Percentiles rank a stretch among this genome's conserved stretches.
Evolutionary conservation across 768 basidiomycete genomes (phyloP).

Genomic region (Boletus speciosus): DNA sequence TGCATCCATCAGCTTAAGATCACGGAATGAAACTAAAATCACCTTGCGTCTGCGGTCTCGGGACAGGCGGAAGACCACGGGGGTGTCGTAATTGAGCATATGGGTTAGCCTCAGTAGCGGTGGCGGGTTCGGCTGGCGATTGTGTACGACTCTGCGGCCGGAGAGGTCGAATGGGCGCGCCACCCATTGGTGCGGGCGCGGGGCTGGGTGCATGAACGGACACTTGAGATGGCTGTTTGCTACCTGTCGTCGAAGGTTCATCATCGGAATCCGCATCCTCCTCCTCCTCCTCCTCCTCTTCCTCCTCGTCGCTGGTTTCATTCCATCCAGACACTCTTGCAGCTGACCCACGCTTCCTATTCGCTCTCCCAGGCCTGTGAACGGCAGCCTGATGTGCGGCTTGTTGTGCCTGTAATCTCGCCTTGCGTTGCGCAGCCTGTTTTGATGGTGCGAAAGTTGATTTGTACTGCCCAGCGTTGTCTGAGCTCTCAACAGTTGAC

Average conservation of each 20-base stretch:
- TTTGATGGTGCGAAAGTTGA: slow-evolving; percentile 89
- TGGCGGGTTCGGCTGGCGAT: slow-evolving; percentile 29
- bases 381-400: slow-evolving; percentile 76
- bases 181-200: slow-evolving; percentile 16
- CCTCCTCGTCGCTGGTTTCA: slow-evolving; percentile 77
- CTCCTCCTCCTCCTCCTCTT: slow-evolving; percentile 76
- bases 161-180: slow-evolving; percentile 25
- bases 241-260: slow-evolving; percentile 33
- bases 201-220: slow-evolving; percentile 17
- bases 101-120: slow-evolving; percentile 32
- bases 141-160: slow-evolving; percentile 30
- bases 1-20: slow-evolving; percentile 3
- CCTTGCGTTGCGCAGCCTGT: slow-evolving; percentile 80
- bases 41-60: slow-evolving; percentile 46
- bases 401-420: slow-evolving; percentile 79
- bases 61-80: slow-evolving; percentile 65
- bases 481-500: slow-evolving; percentile 18
- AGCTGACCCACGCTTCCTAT: slow-evolving; percentile 40
- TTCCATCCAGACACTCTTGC: slow-evolving; percentile 45
- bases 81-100: slow-evolving; percentile 54
- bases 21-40: slow-evolving; percentile 21
- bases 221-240: slow-evolving; percentile 32
- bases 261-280: slow-evolving; percentile 63
- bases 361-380: slow-evolving; percentile 65
- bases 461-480: slow-evolving; percentile 47